phyloP scores from a whole-genome alignment of 768 basidiomycete genomes.

The Dentipellis sp. region DNA sequence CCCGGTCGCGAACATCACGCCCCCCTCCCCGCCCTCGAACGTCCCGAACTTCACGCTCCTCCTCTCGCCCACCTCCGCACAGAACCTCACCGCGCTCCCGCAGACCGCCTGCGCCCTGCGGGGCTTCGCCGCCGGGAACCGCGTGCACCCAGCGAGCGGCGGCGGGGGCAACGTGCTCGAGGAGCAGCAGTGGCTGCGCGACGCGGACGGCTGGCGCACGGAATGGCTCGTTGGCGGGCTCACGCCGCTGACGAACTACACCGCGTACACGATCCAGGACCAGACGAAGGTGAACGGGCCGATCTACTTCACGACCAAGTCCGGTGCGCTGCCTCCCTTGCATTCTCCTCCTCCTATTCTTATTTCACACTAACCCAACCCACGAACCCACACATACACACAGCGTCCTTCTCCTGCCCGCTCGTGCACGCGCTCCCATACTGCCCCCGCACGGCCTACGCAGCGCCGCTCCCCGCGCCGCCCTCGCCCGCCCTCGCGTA shows the following conservation, averaged over 20 bases:
- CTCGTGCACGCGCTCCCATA: slow-evolving; percentile 64
- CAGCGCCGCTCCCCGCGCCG: slow-evolving; percentile 39
- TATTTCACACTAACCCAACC: not conserved
- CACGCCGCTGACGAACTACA: slow-evolving; percentile 65
- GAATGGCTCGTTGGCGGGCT: slow-evolving; percentile 63
- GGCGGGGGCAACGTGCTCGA: slow-evolving; percentile 24
- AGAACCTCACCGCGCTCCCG: slow-evolving; percentile 29
- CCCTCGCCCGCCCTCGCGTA: slow-evolving; percentile 34
- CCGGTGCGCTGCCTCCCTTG: not conserved
- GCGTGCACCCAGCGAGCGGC: not conserved
- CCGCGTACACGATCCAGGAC: slow-evolving; percentile 34
- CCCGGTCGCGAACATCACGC: slow-evolving; percentile 42
- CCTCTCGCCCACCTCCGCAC: slow-evolving; percentile 39
- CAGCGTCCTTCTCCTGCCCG: slow-evolving; percentile 61
- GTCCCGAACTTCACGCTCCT: slow-evolving; percentile 46
- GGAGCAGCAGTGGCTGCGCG: slow-evolving; percentile 48
- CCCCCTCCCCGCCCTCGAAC: slow-evolving; percentile 31
- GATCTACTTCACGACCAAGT: not conserved
- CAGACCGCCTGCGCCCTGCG: slow-evolving; percentile 55
- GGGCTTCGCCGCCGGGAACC: slow-evolving; percentile 17
- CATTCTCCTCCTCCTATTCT: not conserved
- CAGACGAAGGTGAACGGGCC: slow-evolving; percentile 15
- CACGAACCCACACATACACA: no score
- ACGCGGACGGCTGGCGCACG: slow-evolving; percentile 49
- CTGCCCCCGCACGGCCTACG: slow-evolving; percentile 63